phyloP scores from a whole-genome alignment of 2,329 filamentous ascomycete species.

The Colletotrichum cereale region DNA sequence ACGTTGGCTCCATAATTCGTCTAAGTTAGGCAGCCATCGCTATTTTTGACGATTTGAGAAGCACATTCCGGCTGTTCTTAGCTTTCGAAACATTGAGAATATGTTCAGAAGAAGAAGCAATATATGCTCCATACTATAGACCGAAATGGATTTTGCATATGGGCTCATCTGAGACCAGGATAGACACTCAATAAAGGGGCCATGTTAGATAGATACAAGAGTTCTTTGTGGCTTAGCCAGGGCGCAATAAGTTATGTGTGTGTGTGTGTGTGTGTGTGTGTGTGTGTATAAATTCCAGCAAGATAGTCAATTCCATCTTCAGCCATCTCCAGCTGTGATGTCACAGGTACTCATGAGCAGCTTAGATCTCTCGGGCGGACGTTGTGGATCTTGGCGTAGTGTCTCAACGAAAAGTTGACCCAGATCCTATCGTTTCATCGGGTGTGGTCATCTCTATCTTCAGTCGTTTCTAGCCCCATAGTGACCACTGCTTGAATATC shows the following conservation, averaged over 20 bases:
- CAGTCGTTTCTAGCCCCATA: background rate
- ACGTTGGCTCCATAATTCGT: background rate
- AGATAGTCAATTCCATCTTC: too few relatives aligned
- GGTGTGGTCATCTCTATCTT: background rate
- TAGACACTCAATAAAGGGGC: background rate
- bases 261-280: background rate
- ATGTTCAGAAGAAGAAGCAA: conserved; percentile 3
- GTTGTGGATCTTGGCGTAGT: too few relatives aligned
- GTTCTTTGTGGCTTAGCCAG: background rate
- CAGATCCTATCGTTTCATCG: background rate
- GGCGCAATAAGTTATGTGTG: background rate
- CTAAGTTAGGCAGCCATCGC: background rate
- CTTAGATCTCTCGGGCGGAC: too few relatives aligned
- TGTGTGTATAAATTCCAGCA: too few relatives aligned
- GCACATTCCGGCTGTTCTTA: background rate
- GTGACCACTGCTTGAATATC: background rate
- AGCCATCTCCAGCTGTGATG: too few relatives aligned
- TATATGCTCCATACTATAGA: background rate
- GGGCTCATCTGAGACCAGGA: background rate
- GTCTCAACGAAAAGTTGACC: too few relatives aligned
- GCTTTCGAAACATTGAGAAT: background rate
- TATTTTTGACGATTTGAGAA: background rate
- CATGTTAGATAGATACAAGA: background rate
- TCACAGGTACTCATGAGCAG: too few relatives aligned
- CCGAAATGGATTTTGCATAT: background rate